Evolutionary conservation across 371 early-diverging fungal species (phyloP).

Genomic region (Blakeslea trispora): DNA sequence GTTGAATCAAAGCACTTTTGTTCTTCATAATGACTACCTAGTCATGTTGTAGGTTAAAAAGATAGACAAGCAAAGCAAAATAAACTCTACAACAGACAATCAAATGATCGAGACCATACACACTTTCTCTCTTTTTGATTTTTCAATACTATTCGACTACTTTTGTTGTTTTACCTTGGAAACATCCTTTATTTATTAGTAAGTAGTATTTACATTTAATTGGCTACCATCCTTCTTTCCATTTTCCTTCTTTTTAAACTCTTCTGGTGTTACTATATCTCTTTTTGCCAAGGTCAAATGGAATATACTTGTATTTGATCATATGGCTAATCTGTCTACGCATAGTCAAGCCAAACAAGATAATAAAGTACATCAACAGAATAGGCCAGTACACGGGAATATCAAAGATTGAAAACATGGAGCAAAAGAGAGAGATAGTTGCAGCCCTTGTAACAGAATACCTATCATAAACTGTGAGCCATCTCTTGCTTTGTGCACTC

Average conservation of each 20-base stretch:
- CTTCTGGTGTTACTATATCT: slow-evolving; percentile 51
- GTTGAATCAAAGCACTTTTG: no score
- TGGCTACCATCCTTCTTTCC: no score
- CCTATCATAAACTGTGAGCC: slow-evolving; percentile 46
- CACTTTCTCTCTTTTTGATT: no score
- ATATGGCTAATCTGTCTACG: slow-evolving; percentile 96
- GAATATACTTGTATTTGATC: slow-evolving; percentile 98
- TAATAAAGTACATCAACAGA: slow-evolving; percentile 91
- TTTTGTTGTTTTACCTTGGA: no score
- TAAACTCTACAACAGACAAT: no score
- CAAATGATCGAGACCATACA: no score
- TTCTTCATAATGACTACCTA: no score
- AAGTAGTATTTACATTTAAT: no score
- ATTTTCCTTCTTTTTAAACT: slow-evolving; percentile 4
- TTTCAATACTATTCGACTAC: no score
- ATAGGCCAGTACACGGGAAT: slow-evolving; percentile 98
- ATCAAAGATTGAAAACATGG: slow-evolving; percentile 88
- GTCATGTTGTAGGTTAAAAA: no score
- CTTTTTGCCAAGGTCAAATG: slow-evolving; percentile 96
- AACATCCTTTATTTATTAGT: no score
- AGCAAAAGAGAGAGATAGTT: slow-evolving; percentile 78
- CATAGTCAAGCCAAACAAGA: slow-evolving; percentile 95
- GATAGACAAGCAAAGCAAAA: no score
- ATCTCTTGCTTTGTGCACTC: neutral
- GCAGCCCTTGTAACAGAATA: slow-evolving; percentile 81